phyloP scores from a whole-genome alignment of 371 early-diverging fungal genomes.

The Batrachochytrium dendrobatidis region DNA sequence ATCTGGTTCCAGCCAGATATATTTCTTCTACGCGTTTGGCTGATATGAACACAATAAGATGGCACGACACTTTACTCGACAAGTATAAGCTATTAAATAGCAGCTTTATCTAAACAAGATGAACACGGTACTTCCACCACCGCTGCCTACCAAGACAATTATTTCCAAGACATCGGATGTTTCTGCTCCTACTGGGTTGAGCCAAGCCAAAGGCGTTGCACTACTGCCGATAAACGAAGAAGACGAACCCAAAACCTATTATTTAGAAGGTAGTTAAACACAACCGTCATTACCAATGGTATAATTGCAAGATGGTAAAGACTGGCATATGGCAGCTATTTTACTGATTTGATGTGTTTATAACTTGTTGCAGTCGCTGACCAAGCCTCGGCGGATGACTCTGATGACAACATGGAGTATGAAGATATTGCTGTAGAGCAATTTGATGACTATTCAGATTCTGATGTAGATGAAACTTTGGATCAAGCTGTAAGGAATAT shows the following conservation, averaged over 20 bases:
- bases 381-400: no score
- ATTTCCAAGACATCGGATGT: neutral
- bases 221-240: neutral
- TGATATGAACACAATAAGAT: no score
- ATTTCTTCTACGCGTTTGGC: no score
- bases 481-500: slow-evolving; percentile 38
- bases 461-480: slow-evolving; percentile 41
- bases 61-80: no score
- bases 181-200: neutral
- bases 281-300: no score
- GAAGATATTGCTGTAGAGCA: slow-evolving; percentile 34
- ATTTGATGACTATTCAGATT: slow-evolving; percentile 35
- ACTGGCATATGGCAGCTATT: no score
- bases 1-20: no score
- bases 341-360: no score
- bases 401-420: slow-evolving; percentile 28
- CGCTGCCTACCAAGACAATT: neutral
- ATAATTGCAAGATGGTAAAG: no score
- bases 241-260: slow-evolving; percentile 1
- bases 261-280: neutral
- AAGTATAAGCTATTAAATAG: no score
- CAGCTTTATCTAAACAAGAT: no score
- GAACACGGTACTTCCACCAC: neutral
- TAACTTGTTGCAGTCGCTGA: no score
- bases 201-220: neutral